Conservation (phyloP, 2,329 filamentous ascomycete species). For the Xylariomycetidae sp. region DNA sequence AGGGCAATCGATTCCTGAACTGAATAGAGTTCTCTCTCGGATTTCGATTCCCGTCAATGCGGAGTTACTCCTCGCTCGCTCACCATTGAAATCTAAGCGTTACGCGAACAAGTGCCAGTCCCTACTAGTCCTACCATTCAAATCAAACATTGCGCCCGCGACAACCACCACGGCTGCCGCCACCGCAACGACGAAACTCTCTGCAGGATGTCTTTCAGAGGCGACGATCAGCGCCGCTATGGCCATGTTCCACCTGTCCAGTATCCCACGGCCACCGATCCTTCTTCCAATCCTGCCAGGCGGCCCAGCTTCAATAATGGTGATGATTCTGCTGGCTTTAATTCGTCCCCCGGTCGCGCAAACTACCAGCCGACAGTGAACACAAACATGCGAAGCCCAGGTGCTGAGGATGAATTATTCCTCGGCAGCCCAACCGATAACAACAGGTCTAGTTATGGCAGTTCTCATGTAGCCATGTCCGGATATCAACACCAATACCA, state of each 20-base stretch:
- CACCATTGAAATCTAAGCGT: too few relatives aligned
- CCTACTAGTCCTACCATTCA: too few relatives aligned
- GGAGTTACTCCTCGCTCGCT: too few relatives aligned
- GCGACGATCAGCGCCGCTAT: slow-evolving; percentile 59
- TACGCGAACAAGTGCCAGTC: too few relatives aligned
- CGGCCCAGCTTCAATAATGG: slow-evolving; percentile 71
- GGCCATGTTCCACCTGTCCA: slow-evolving; percentile 63
- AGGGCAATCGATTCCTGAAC: too few relatives aligned
- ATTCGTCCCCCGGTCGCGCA: slow-evolving; percentile 25
- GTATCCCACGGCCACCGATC: slow-evolving; percentile 47
- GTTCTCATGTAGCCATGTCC: slow-evolving; percentile 41
- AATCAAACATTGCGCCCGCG: too few relatives aligned
- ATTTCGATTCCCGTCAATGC: too few relatives aligned
- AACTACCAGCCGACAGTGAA: slow-evolving; percentile 24
- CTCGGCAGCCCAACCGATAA: slow-evolving; percentile 43
- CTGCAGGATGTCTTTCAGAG: slow-evolving; percentile 63
- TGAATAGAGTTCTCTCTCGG: too few relatives aligned
- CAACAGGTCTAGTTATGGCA: slow-evolving; percentile 34
- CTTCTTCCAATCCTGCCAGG: slow-evolving; percentile 39
- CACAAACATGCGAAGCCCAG: slow-evolving; percentile 27
- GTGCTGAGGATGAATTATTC: slow-evolving; percentile 58
- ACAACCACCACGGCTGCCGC: too few relatives aligned
- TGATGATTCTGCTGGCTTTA: slow-evolving; percentile 61
- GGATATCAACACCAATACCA: slow-evolving; percentile 51
- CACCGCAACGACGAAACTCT: too few relatives aligned